Evolutionary conservation across 2,329 filamentous ascomycete species (phyloP).

Genomic region (Alternaria infectoria): DNA sequence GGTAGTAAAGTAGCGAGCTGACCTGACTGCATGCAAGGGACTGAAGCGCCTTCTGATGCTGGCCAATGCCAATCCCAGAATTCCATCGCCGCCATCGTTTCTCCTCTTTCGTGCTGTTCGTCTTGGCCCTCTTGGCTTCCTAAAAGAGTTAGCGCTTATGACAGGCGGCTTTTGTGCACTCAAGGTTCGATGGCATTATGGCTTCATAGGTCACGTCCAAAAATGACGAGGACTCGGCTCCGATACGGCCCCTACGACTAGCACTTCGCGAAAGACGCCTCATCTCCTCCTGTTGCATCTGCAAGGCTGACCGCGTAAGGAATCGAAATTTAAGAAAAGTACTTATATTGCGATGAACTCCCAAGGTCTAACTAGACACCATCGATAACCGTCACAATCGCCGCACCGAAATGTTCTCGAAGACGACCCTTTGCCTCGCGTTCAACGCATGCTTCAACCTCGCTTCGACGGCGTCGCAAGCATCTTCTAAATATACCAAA

Average conservation of each 20-base stretch:
- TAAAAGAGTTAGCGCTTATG: background rate
- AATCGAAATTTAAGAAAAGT: fast-evolving
- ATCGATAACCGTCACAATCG: background rate
- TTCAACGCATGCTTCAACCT: background rate
- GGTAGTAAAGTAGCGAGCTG: background rate
- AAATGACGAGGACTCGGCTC: fast-evolving
- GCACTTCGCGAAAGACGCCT: background rate
- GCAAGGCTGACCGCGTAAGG: background rate
- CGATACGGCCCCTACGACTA: background rate
- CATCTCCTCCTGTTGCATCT: background rate
- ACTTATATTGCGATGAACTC: no score
- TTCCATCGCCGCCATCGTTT: background rate
- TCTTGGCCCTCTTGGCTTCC: background rate
- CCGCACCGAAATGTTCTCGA: background rate
- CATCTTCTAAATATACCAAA: background rate
- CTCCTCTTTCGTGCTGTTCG: background rate
- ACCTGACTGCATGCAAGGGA: background rate
- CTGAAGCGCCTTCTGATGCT: fast-evolving
- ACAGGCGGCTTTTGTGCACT: no score
- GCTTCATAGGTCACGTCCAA: background rate
- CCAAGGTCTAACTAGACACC: no score
- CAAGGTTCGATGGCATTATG: background rate
- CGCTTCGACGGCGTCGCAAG: background rate
- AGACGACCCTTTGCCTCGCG: background rate
- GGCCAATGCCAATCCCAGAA: background rate